Conservation (phyloP, 2,329 filamentous ascomycete species). For the Ophiobolus disseminans region DNA sequence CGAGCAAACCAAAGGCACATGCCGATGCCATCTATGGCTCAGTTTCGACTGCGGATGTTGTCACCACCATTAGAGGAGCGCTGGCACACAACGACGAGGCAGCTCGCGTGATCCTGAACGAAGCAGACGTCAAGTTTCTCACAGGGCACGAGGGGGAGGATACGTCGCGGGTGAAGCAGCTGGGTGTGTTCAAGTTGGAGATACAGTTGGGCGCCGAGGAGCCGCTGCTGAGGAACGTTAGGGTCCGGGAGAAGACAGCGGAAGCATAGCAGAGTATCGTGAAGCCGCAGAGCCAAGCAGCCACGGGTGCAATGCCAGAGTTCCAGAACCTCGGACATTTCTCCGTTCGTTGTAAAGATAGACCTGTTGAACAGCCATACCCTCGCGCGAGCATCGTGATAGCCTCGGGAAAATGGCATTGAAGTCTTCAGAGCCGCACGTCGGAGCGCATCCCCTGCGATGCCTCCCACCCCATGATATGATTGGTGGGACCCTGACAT, state of each 20-base stretch:
- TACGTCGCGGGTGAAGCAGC: constrained; percentile 57
- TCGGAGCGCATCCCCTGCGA: constrained; percentile 21
- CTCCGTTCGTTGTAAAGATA: constrained; percentile 34
- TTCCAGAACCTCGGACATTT: constrained; percentile 18
- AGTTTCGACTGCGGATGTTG: constrained; percentile 62
- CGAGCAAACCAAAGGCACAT: constrained; percentile 33
- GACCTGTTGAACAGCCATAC: constrained; percentile 35
- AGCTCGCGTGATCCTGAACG: constrained; percentile 56
- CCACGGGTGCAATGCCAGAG: constrained; percentile 6
- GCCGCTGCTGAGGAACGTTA: constrained; percentile 40
- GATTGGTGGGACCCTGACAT: constrained; percentile 31
- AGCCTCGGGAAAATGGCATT: constrained; percentile 35
- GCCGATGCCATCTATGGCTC: constrained; percentile 59
- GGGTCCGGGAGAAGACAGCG: constrained; percentile 41
- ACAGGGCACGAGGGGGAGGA: constrained; percentile 45
- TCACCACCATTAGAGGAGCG: constrained; percentile 55
- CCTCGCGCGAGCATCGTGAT: constrained; percentile 20
- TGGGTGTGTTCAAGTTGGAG: constrained; percentile 61
- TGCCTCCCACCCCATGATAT: constrained; percentile 6
- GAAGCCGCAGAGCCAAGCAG: not conserved
- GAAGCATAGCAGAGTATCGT: constrained; percentile 17
- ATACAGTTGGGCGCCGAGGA: constrained; percentile 58
- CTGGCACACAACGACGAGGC: constrained; percentile 61
- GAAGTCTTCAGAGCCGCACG: constrained; percentile 21
- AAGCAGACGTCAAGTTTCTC: constrained; percentile 61